Base-by-base conservation (phyloP, 805 yeast species). In the Tanozyma kutaoensis region DNA sequence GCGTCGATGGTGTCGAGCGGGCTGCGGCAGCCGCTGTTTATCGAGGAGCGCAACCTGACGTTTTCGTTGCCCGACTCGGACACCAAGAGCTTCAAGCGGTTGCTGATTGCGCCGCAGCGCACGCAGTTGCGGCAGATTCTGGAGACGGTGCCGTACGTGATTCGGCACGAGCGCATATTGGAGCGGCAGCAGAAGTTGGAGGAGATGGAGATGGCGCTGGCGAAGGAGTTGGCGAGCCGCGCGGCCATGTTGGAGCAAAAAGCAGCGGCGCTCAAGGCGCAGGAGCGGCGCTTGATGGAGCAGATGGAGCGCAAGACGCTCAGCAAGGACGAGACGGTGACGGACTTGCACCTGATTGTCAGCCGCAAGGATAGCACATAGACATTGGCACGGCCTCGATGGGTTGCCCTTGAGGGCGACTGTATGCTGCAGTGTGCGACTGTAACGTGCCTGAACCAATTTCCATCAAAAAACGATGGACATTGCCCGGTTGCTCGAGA, bases 91-190 rank as follows among this genome's bases (percentile, higher is more conserved):
- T 59, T 59, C 45, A 58, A 59, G 49, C 46, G 66, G 31, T 42
- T 55, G 39, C 53, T 61, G 6, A 58, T 59, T 40, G 65, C 55
- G 2, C 66, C 66, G 4, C 66, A 60, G 38, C 67, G 81, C 36
- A 63, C 63, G 37, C 80, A 77, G 50, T 55, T 80, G 37, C 63
- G 93, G 45, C 79, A 75, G 43, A 72, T 80, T 30, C 75, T 85
- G 23, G 88, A 78, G 44, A 80, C 91, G 2, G 81, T 80, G 14
- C 93, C 93, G n/a, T 80, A 80, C 39, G 76, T 78, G 19, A 55
- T 80, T 35, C 68, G 81, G 45, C 88, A 79, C 48, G 88, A 80
- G 49, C 66, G 77, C 31, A 66, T 79, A 30, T 52, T 72, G 37
- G 76, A 77, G 28, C 74, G 80, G 48, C 86, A 80, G 43, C 81